Base-by-base conservation (phyloP, 352 stramenopile species). In the Thraustochytrium sp. region DNA sequence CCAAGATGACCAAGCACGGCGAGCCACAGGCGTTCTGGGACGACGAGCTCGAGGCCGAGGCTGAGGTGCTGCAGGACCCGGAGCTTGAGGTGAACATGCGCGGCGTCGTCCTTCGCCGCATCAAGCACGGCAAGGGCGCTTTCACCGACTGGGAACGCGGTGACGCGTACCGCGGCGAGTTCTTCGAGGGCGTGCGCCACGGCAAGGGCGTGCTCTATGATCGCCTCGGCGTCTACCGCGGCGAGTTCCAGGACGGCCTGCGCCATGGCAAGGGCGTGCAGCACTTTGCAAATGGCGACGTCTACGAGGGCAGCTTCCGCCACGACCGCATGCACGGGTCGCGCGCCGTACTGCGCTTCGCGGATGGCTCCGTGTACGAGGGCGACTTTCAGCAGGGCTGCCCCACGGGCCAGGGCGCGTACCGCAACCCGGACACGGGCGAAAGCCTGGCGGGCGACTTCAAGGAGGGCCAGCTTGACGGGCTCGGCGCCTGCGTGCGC, bases 1-100 rank as follows among this genome's bases (percentile, higher is more conserved):
- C 9, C 11, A 75, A 62, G 13, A n/a, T 75, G 42, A 36, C 68
- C 11, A 77, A 55, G 34, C 13, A 8, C 23, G 42, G 42, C 42
- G n/a, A 72, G 1, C 49, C 36, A 21, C 21, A 13, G 13, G 65
- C 42, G 18, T 29, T 29, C 42, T 77, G 42, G 44, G 68, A 65
- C 29, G 53, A 61, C n/a, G 31, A 65, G 31, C 18, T 65, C 53
- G 68, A 80, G 0, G 53, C 31, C 37, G 37, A 68, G 38, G 46
- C n/a, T 77, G 65, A 55, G 31, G 34, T 55, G 8, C 49, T 77
- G 0, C 65, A 62, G 59, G 59, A 72, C 40, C 59, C 59, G 21
- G 65, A 77, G 13, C 42, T 62, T 31, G 48, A 61, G 34, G 76
- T 80, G 26, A 80, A 80, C 34, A 80, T 80, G 68, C 68, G 68